These are phyloP conservation scores for Laburnicola sp. DNA, from an alignment of 2,329 filamentous ascomycete species.

Conservation along the genomic window DNA sequence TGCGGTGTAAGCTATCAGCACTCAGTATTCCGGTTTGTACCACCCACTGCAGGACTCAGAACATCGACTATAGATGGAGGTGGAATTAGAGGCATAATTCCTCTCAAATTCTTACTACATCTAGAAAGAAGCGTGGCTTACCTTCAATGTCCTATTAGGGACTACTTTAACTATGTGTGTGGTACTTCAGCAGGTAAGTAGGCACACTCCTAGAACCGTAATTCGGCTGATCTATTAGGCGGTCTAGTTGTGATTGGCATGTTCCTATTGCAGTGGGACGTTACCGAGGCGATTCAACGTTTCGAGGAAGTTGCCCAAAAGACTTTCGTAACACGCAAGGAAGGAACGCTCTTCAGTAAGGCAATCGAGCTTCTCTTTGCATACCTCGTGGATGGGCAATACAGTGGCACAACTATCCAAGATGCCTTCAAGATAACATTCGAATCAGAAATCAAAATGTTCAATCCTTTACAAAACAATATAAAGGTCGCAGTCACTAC, in stretches of 20 bases:
- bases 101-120: conserved; percentile 16
- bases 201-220: not conserved
- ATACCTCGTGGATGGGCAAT: conserved; percentile 30
- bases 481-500: conserved; percentile 37
- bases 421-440: conserved; percentile 23
- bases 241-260: conserved; percentile 32
- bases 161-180: conserved; percentile 17
- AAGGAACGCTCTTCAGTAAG: conserved; percentile 12
- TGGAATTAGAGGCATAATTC: conserved; percentile 19
- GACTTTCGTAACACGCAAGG: conserved; percentile 21
- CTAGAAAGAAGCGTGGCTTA: conserved; percentile 8
- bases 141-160: conserved; percentile 7
- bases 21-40: conserved; percentile 13
- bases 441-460: conserved; percentile 23
- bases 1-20: conserved; percentile 12
- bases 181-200: conserved; percentile 15
- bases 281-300: conserved; percentile 19
- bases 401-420: conserved; percentile 28
- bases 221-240: conserved; percentile 18
- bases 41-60: conserved; percentile 17
- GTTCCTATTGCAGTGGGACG: conserved; percentile 31
- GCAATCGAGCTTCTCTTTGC: conserved; percentile 23
- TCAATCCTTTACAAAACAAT: conserved; percentile 28
- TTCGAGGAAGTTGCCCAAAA: conserved; percentile 28
- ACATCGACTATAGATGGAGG: conserved; percentile 17